Conservation (phyloP, 176 grass and related monocot species). For the Carex kokanica region DNA sequence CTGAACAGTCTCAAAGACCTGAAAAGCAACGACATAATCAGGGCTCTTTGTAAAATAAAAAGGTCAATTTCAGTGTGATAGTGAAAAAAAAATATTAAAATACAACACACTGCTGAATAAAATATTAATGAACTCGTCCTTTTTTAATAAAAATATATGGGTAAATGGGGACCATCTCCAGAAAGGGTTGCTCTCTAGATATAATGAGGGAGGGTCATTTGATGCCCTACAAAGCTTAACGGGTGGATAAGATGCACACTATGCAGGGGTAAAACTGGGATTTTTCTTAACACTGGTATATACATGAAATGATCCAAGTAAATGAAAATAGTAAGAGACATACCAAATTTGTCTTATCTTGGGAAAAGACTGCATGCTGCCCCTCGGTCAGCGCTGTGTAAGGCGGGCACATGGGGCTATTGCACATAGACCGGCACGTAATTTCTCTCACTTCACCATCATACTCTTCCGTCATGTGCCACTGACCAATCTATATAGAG, state of each 20-base stretch:
- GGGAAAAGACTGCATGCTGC: slow-evolving; percentile 82
- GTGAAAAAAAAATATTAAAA: background rate
- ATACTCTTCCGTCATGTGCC: slow-evolving; percentile 89
- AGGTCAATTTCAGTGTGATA: background rate
- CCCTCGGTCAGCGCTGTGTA: slow-evolving; percentile 93
- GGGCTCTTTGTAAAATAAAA: background rate
- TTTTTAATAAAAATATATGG: background rate
- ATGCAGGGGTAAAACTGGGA: background rate
- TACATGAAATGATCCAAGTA: background rate
- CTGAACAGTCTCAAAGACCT: slow-evolving; percentile 95
- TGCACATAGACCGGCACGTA: slow-evolving; percentile 87
- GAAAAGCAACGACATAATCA: slow-evolving; percentile 21
- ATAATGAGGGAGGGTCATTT: background rate
- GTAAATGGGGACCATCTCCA: background rate
- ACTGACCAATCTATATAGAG: slow-evolving; percentile 68
- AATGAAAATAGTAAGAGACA: slow-evolving; percentile 18
- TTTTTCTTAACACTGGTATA: background rate
- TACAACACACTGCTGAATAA: background rate
- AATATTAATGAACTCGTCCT: too few species aligned
- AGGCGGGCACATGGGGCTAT: slow-evolving; percentile 96
- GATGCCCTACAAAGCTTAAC: background rate
- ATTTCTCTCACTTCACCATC: slow-evolving; percentile 96
- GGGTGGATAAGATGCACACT: background rate
- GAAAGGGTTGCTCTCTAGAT: background rate
- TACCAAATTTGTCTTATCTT: slow-evolving; percentile 78